These are phyloP conservation scores for Ophiostoma pallidulum DNA, from an alignment of 2,329 filamentous ascomycete genomes.

Conservation along the genomic window DNA sequence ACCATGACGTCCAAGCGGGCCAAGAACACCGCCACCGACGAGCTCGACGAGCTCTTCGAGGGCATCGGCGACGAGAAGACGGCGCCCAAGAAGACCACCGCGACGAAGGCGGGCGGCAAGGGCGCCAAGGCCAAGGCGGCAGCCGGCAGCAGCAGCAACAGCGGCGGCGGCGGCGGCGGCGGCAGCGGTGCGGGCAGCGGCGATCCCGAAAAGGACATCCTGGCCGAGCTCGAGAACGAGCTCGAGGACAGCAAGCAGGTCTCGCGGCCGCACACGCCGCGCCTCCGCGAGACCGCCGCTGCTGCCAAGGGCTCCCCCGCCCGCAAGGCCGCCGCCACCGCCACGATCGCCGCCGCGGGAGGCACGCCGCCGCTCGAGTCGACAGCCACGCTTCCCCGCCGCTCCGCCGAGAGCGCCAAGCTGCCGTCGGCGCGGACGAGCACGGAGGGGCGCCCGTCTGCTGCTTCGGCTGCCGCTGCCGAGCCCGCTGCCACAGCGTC, in stretches of 20 bases:
- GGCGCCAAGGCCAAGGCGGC: constrained; percentile 32
- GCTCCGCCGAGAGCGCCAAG: constrained; percentile 13
- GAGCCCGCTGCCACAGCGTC: neutral
- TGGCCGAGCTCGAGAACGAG: constrained; percentile 76
- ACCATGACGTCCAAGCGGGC: constrained; percentile 49
- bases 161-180: constrained; percentile 35
- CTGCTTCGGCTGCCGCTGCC: constrained; percentile 31
- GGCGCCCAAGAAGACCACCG: constrained; percentile 34
- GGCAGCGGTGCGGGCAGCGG: no score
- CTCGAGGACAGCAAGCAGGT: constrained; percentile 60
- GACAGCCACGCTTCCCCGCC: constrained; percentile 31
- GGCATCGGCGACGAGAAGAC: constrained; percentile 47
- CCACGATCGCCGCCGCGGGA: no score
- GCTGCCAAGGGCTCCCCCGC: constrained; percentile 37
- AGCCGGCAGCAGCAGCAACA: no score
- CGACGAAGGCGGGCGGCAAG: constrained; percentile 23
- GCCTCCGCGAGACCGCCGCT: constrained; percentile 45
- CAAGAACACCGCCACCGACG: constrained; percentile 48
- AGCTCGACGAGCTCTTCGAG: constrained; percentile 57
- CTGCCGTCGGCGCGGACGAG: constrained; percentile 42
- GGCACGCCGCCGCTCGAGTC: no score
- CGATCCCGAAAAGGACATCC: constrained; percentile 64
- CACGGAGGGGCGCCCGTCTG: constrained; percentile 35
- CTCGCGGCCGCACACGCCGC: constrained; percentile 75
- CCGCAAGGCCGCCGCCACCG: constrained; percentile 43